These are phyloP conservation scores for Fimicolochytrium jonesii DNA, from an alignment of 192 early-diverging fungal genomes.

Conservation along the genomic window DNA sequence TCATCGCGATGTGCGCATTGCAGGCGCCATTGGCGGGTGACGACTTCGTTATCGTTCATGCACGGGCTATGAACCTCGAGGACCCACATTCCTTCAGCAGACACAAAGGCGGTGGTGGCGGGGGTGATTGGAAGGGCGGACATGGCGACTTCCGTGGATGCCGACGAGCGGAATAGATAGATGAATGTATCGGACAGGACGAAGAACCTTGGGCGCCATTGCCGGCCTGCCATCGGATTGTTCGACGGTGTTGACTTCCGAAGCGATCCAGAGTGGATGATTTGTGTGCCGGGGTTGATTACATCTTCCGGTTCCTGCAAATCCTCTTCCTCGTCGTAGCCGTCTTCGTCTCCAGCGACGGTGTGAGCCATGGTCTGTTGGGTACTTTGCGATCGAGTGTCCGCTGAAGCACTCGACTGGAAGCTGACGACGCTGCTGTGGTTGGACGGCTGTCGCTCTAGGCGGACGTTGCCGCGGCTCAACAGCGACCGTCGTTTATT, in stretches of 20 bases:
- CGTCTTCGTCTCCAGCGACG: too few species aligned
- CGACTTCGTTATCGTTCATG: neutral
- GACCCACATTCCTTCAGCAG: slow-evolving; percentile 4
- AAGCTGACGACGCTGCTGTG: too few species aligned
- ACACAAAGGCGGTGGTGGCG: neutral
- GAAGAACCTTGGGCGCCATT: slow-evolving; percentile 1
- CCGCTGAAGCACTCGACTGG: too few species aligned
- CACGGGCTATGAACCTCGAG: neutral
- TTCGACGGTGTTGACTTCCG: neutral
- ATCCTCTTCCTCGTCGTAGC: too few species aligned
- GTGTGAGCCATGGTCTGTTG: too few species aligned
- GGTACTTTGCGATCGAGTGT: too few species aligned
- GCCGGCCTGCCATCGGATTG: neutral
- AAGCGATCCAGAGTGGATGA: neutral
- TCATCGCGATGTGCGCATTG: slow-evolving; percentile 9
- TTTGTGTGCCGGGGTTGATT: too few species aligned
- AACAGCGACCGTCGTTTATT: too few species aligned
- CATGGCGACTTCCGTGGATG: neutral
- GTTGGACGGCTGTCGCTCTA: too few species aligned
- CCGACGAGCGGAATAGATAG: slow-evolving; percentile 7
- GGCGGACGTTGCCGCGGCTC: too few species aligned
- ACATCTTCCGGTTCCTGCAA: too few species aligned
- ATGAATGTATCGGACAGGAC: neutral
- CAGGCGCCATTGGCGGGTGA: neutral
- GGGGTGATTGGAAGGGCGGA: slow-evolving; percentile 3